Conservation (phyloP, 129 eudicot genomes). For the Daucus carota region DNA sequence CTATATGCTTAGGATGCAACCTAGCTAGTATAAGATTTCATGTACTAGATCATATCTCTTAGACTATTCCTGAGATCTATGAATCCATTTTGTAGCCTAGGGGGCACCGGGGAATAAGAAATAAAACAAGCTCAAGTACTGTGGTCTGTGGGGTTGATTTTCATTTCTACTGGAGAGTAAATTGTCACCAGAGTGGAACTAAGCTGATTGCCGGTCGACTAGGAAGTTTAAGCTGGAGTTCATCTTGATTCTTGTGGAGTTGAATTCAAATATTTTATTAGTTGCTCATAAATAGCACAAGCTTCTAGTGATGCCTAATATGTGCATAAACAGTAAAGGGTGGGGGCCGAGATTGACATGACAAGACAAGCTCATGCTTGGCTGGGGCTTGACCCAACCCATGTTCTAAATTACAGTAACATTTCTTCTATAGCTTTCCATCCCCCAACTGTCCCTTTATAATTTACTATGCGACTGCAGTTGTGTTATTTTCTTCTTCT, state of each 20-base stretch:
- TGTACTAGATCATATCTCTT: not conserved
- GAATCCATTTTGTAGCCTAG: constrained; percentile 1
- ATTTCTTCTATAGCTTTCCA: not conserved
- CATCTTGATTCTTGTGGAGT: too few relatives aligned
- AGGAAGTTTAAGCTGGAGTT: too few relatives aligned
- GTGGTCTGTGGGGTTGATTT: not conserved
- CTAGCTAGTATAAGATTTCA: too few relatives aligned
- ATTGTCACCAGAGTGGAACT: not conserved
- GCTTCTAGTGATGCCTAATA: too few relatives aligned
- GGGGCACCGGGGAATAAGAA: not conserved
- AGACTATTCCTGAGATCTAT: not conserved
- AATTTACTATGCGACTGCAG: not conserved
- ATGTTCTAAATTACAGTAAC: not conserved
- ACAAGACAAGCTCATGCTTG: constrained; percentile 6
- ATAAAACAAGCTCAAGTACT: not conserved
- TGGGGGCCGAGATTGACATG: not conserved
- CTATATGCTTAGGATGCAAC: too few relatives aligned
- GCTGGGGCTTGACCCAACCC: constrained; percentile 6
- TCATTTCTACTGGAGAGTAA: not conserved
- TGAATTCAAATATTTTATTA: too few relatives aligned
- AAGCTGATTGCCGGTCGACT: not conserved
- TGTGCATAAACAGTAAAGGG: not conserved
- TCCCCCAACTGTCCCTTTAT: not conserved
- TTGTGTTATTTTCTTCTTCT: not conserved
- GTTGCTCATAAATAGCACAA: too few relatives aligned